Evolutionary conservation across 805 yeast genomes (phyloP).

Genomic region (Candida ascalaphidarum): DNA sequence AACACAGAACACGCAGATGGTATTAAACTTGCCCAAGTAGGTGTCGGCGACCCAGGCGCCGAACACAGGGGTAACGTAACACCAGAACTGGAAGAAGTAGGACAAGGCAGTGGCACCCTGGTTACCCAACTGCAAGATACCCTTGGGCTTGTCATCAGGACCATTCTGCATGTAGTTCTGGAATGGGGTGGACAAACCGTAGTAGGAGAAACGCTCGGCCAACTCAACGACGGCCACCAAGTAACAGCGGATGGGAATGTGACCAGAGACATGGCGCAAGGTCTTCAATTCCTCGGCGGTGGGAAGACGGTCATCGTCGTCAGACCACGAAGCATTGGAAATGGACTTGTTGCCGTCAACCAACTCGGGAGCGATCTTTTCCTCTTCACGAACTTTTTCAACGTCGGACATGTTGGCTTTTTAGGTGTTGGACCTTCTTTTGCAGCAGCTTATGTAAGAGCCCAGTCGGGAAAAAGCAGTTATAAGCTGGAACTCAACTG

Average conservation of each 20-base stretch:
- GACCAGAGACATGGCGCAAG: constrained; percentile 44
- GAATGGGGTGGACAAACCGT: constrained; percentile 70
- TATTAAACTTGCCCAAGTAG: constrained; percentile 61
- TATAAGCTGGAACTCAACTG: no score
- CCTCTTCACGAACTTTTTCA: no score
- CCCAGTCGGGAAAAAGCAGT: no score
- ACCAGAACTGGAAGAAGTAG: constrained; percentile 74
- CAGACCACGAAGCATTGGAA: no score
- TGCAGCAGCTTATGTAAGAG: no score
- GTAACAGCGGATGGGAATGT: constrained; percentile 49
- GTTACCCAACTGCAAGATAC: constrained; percentile 53
- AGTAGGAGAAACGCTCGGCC: constrained; percentile 75
- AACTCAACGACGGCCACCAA: constrained; percentile 65
- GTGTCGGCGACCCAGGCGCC: constrained; percentile 75
- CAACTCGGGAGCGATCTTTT: no score
- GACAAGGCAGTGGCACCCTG: constrained; percentile 65
- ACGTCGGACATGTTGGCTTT: no score
- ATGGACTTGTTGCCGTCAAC: no score
- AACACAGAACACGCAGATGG: constrained; percentile 53
- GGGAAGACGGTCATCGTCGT: constrained; percentile 34
- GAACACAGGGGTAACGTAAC: constrained; percentile 69
- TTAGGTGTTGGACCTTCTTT: no score
- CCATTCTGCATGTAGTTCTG: constrained; percentile 68
- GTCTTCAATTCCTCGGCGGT: constrained; percentile 47
- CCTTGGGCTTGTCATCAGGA: constrained; percentile 30